Conservation (phyloP, 106 monocot genomes). For the Posidonia australis region DNA sequence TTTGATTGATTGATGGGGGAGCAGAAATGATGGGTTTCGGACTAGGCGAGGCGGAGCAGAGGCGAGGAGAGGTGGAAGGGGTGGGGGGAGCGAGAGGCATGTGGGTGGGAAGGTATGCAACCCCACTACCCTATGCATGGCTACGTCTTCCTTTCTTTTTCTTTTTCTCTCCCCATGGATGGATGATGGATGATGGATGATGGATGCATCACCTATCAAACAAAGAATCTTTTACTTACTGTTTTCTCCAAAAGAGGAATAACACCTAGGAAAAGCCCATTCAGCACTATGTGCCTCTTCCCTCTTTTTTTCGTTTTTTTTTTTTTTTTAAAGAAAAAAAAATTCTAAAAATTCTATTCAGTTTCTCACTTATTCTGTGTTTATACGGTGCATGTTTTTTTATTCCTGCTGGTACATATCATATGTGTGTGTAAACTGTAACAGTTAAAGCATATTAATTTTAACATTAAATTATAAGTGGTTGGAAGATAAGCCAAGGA, state of each 20-base stretch:
- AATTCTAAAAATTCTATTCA: too few species aligned
- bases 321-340: too few species aligned
- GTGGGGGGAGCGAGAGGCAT: background rate
- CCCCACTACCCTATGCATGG: constrained; percentile 6
- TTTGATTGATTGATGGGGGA: constrained; percentile 18
- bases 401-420: too few species aligned
- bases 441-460: too few species aligned
- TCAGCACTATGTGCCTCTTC: too few species aligned
- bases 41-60: constrained; percentile 5
- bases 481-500: too few species aligned
- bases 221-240: constrained; percentile 4
- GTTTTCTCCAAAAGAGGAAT: constrained; percentile 4
- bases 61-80: background rate
- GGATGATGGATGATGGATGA: too few species aligned
- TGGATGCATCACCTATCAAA: background rate
- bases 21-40: constrained; percentile 14
- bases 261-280: constrained; percentile 5
- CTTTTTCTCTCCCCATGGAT: background rate
- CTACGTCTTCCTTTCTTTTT: background rate
- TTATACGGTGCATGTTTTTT: too few species aligned
- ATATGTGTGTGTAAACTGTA: too few species aligned
- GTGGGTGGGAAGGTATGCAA: background rate
- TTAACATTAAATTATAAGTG: too few species aligned
- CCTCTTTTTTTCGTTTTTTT: too few species aligned
- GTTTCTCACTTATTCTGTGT: too few species aligned